Evolutionary conservation across 2,329 filamentous ascomycete genomes (phyloP).

Genomic region (Aphanocladium album): DNA sequence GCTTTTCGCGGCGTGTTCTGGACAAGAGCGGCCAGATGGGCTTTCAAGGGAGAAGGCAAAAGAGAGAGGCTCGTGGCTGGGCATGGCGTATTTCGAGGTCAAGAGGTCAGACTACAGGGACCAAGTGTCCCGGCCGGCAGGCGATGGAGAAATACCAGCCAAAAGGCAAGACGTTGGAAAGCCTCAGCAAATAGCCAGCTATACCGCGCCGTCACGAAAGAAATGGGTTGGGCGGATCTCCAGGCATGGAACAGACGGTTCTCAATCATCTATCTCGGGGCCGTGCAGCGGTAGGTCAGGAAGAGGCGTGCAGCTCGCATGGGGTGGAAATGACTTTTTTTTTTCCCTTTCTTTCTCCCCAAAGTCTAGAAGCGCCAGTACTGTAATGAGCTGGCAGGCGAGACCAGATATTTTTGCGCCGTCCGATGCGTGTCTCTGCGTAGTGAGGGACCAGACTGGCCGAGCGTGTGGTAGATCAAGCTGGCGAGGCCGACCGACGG

Average conservation of each 20-base stretch:
- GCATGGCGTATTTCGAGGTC: not conserved
- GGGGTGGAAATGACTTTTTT: constrained; percentile 7
- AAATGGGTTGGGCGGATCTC: not conserved
- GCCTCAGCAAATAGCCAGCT: not conserved
- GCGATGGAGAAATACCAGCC: not conserved
- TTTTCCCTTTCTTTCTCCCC: no score
- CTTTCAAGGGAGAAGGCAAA: constrained; percentile 3
- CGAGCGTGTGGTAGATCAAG: not conserved
- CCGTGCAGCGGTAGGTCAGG: not conserved
- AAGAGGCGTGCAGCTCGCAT: not conserved
- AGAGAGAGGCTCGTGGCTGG: constrained; percentile 4
- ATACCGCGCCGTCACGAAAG: not conserved
- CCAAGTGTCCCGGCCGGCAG: not conserved
- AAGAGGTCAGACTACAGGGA: not conserved
- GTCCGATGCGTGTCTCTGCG: not conserved
- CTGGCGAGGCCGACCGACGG: not conserved
- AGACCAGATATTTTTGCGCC: not conserved
- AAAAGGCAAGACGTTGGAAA: not conserved
- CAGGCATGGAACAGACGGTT: not conserved
- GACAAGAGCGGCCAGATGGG: not conserved
- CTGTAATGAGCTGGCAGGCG: not conserved
- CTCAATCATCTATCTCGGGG: constrained; percentile 1
- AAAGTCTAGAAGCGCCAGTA: not conserved
- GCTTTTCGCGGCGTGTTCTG: constrained; percentile 1
- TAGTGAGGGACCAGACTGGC: not conserved